Percentiles rank a stretch among this genome's conserved stretches.
Evolutionary conservation across 164 flowering plant genomes (phyloP).

Genomic region (Chimonanthus praecox): DNA sequence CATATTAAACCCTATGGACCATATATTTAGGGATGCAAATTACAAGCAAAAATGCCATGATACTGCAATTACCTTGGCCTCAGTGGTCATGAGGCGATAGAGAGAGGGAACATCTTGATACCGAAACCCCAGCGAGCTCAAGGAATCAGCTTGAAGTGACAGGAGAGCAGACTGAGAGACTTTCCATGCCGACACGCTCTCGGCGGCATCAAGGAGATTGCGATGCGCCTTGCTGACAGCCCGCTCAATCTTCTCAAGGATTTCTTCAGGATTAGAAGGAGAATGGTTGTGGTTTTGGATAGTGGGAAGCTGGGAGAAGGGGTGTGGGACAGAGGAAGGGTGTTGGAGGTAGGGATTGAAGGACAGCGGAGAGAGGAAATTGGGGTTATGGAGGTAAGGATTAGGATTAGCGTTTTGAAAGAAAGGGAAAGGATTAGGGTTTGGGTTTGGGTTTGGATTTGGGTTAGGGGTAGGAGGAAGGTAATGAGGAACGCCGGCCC

Average conservation of each 20-base stretch:
- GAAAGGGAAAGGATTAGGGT: not conserved
- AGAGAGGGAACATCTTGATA: conserved; percentile 74
- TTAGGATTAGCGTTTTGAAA: conserved; percentile 12
- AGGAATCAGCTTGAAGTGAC: conserved; percentile 53
- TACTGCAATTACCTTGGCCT: conserved; percentile 56
- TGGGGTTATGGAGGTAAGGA: not conserved
- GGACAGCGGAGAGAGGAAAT: conserved; percentile 12
- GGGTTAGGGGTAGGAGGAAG: not conserved
- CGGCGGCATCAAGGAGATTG: conserved; percentile 41
- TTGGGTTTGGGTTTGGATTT: conserved; percentile 16
- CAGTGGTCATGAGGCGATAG: conserved; percentile 37
- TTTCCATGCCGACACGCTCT: conserved; percentile 56
- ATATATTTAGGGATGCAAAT: too few relatives aligned
- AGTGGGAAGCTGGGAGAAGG: not conserved
- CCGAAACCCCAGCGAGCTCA: conserved; percentile 55
- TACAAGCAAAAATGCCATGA: too few relatives aligned
- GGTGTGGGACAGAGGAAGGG: not conserved
- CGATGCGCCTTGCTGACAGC: conserved; percentile 42
- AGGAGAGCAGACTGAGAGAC: conserved; percentile 42
- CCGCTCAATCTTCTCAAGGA: conserved; percentile 33
- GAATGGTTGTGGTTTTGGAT: not conserved
- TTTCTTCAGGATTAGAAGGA: conserved; percentile 2
- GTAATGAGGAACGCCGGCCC: not conserved
- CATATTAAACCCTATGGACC: too few relatives aligned
- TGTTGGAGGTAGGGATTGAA: conserved; percentile 7